Evolutionary conservation across 345 rosid species (phyloP), one percentile per base, ranked within the genome.

Genomic region (Gossypium turneri): DNA sequence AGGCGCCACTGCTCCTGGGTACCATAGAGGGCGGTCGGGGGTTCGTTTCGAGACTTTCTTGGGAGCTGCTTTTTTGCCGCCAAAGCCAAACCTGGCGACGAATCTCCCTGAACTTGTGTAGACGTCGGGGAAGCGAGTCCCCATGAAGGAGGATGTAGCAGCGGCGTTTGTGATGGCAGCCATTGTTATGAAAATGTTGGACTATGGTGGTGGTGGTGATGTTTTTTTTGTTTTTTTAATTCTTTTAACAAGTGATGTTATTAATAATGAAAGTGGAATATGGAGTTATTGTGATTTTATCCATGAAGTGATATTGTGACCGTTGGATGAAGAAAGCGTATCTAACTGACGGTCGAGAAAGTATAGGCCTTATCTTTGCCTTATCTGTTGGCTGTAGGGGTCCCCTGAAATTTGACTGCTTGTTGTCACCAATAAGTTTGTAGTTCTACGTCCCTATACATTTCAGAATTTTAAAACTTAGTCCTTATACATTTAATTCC

Each of bases 1-100:
- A 0, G 92, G 92, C 2, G 92, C 87, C 65, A 81, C 81, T 59
- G 94, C 90, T 55, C 94, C 94, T 2, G 90, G 92, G 76, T 63
- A 90, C 94, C 94, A 90, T 10, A 90, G 80, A 2, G 92, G 88
- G 53, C 92, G 84, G 76, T 87, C 89, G 1, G 79, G 0, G 45
- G 8, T 78, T 27, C 59, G 75, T 74, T 78, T 85, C 7, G 75
- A 25, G 2, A 70, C 68, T 76, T 79, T 88, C 84, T 83, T 88
- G 9, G 41, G 41, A 5, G 86, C 61, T 0, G 81, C 22, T 65
- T 85, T 88, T 76, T 85, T 88, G n/a, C 24, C 1, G 0, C 90
- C 89, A 3, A 90, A 84, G 2, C 92, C 92, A 57, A 90, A 90
- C 73, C 90, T 80, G 45, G 90, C 84, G 48, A 82, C 86, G 66